Conservation (phyloP, 306 rosid species). For the Trichosanthes cucumerina region DNA sequence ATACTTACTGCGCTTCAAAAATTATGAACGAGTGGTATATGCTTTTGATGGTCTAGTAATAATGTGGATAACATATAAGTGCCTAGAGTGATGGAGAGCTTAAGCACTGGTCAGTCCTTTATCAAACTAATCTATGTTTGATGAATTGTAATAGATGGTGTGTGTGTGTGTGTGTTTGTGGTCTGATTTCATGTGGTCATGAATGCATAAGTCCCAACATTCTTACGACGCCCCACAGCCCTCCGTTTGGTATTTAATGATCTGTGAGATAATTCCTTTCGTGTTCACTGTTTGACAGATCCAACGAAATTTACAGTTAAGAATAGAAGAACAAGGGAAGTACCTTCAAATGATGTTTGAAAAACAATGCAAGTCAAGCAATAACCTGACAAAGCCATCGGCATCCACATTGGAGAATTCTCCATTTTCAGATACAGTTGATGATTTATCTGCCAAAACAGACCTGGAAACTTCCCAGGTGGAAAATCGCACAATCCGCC, state of each 20-base stretch:
- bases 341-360: conserved; percentile 94
- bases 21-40: background rate
- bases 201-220: background rate
- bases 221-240: background rate
- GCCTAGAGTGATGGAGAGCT: background rate
- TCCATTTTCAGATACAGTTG: conserved; percentile 37
- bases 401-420: conserved; percentile 25
- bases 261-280: background rate
- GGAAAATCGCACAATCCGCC: conserved; percentile 20
- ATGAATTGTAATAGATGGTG: background rate
- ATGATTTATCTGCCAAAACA: conserved; percentile 33
- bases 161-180: background rate
- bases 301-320: conserved; percentile 90
- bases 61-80: background rate
- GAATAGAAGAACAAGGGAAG: conserved; percentile 97
- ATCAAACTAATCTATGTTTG: background rate
- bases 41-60: background rate
- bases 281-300: conserved; percentile 28
- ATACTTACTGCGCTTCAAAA: background rate
- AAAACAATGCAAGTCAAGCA: conserved; percentile 51
- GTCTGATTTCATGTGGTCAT: background rate
- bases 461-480: conserved; percentile 36
- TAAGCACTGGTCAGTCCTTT: background rate
- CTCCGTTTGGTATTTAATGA: background rate
- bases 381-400: conserved; percentile 24